Evolutionary conservation across 1,139 yeast species (phyloP).

Genomic region (Yamadazyma sp.): DNA sequence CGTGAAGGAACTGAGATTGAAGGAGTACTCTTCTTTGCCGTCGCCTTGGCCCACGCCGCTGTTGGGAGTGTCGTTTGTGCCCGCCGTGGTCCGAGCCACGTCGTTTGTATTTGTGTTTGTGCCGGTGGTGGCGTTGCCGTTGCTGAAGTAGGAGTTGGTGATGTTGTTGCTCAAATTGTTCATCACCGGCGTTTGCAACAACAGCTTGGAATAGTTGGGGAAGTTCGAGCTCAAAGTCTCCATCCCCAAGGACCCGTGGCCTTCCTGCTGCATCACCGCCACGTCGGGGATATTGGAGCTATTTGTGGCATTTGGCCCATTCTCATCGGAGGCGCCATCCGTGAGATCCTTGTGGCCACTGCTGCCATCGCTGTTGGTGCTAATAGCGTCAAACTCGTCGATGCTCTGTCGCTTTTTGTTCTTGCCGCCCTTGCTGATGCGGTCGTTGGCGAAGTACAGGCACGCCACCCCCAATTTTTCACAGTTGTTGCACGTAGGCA

Average conservation of each 20-base stretch:
- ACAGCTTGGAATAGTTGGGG: conserved; percentile 17
- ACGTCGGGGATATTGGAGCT: too few species aligned
- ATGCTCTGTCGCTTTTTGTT: conserved; percentile 11
- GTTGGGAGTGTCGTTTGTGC: too few species aligned
- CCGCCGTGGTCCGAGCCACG: too few species aligned
- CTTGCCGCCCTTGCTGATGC: conserved; percentile 51
- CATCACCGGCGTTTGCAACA: conserved; percentile 33
- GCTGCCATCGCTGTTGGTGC: background rate
- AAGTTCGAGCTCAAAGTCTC: conserved; percentile 11
- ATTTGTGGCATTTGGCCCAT: too few species aligned
- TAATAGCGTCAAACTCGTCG: background rate
- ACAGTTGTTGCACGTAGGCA: conserved; percentile 52
- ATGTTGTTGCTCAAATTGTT: conserved; percentile 32
- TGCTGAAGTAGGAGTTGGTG: conserved; percentile 30
- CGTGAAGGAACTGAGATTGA: conserved; percentile 38
- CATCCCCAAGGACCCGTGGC: background rate
- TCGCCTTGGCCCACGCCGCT: background rate
- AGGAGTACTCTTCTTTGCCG: conserved; percentile 28
- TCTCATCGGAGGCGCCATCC: background rate
- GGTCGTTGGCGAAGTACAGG: conserved; percentile 56
- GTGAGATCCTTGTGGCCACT: background rate
- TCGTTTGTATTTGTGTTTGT: too few species aligned
- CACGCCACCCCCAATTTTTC: conserved; percentile 44
- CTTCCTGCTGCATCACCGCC: background rate
- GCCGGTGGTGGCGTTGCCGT: too few species aligned